Conservation (phyloP, 345 rosid species). For the Aurinia saxatilis region DNA sequence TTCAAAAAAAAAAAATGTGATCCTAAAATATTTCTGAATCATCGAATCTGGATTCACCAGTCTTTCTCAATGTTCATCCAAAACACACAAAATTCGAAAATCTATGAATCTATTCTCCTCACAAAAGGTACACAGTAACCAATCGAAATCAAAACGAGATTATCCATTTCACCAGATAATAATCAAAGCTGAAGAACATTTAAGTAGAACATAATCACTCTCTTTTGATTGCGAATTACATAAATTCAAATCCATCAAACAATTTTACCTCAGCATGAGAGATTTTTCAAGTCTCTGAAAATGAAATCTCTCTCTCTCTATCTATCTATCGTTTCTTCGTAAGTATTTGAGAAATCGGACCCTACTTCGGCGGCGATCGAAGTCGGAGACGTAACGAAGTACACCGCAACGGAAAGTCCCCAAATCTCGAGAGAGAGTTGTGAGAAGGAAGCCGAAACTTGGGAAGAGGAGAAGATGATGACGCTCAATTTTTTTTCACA, state of each 20-base stretch:
- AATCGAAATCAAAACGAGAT: not conserved
- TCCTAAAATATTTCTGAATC: no score
- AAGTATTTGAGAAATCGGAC: not conserved
- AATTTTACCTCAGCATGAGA: constrained; percentile 26
- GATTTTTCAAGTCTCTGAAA: not conserved
- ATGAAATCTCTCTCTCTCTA: constrained; percentile 9
- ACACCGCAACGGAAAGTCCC: constrained; percentile 18
- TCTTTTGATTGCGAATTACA: not conserved
- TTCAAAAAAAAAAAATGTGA: not conserved
- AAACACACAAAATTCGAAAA: not conserved
- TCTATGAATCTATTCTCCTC: not conserved
- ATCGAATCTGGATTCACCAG: not conserved
- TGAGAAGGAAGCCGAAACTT: constrained; percentile 22
- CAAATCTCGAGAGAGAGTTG: constrained; percentile 17
- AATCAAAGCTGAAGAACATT: constrained; percentile 4
- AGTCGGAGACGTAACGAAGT: not conserved
- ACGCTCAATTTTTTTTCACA: constrained; percentile 21
- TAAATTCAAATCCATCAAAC: not conserved
- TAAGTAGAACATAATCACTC: not conserved
- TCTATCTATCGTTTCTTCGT: no score
- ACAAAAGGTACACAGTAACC: not conserved
- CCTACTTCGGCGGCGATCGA: not conserved
- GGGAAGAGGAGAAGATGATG: constrained; percentile 31
- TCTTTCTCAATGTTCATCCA: not conserved
- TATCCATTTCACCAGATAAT: not conserved